Base-by-base conservation (phyloP, 805 yeast species). In the Komagataella phaffii region DNA sequence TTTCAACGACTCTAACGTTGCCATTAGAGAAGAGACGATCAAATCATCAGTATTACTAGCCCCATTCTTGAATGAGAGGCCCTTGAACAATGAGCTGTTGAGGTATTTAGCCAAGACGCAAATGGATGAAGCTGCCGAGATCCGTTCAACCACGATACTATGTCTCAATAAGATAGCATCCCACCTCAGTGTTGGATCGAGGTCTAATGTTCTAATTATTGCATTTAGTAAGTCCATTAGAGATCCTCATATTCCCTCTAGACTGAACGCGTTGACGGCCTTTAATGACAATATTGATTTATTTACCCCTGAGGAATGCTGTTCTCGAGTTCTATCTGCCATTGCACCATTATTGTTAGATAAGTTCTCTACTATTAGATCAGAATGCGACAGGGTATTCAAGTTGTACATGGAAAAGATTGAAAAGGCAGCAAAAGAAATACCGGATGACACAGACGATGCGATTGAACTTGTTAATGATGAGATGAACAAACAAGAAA, bases 311-410 rank as follows among this genome's bases (percentile, higher is more conserved):
- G 85, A 79, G 14, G 83, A 88, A 47, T 83, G 88, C 52, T 86
- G 95, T 52, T 80, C 83, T 21, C 87, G 84, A 61, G 77, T 90
- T 17, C 67, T 93, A 51, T 91, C 96, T 0, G 88, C 88, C 2
- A 76, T 93, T 52, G 89, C 96, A 0, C 86, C 93, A 1, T 80
- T 93, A 1, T 69, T 91, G 52, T 74, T 91, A 61, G 98, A 93
- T 64, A 75, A 74, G 51, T 83, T 88, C 8, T 66, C 70, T 5
- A 75, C 77, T 51, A 90, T 91, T 2, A 73, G 98, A 53, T 65
- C 65, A 0, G 86, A 84, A 59, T 96, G 96, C 0, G 79, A 79
- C 57, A 65, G 72, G 47, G 75, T 88, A 0, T 81, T 91, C 56
- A 81, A 83, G 24, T 53, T 74, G 24, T 84, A 86, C 60, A 69